A percentile compares a stretch with the other conserved stretches of the same genome.
Conservation (phyloP, 2,329 filamentous ascomycete species). For the Hymenoscyphus infarciens region DNA sequence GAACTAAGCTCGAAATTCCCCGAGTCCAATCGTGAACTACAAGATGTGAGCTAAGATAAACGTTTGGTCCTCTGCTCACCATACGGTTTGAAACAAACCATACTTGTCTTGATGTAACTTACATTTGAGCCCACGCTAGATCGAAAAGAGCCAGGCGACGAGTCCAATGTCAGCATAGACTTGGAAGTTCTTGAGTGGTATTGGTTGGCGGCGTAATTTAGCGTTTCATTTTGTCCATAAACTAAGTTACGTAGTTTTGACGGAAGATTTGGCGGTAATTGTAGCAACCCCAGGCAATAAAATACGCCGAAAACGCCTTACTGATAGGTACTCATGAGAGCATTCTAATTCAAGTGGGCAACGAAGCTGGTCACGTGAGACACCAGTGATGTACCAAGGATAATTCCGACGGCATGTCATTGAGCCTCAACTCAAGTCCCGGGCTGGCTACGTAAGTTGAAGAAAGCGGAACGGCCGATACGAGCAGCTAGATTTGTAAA, state of each 20-base stretch:
- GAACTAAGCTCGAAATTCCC: background rate
- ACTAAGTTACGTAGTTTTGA: no score
- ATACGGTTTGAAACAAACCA: no score
- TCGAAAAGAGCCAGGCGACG: slow-evolving; percentile 4
- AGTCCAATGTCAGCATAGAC: background rate
- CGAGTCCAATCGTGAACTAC: slow-evolving; percentile 5
- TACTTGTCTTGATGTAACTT: no score
- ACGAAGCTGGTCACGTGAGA: no score
- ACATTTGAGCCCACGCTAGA: no score
- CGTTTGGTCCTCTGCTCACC: slow-evolving; percentile 1
- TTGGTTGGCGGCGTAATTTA: no score
- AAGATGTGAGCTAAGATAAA: slow-evolving; percentile 8
- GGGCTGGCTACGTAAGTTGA: background rate
- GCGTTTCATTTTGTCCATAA: no score
- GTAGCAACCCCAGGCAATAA: no score
- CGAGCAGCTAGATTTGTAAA: background rate
- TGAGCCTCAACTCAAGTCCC: background rate
- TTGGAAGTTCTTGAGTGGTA: background rate
- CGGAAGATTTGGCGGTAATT: no score
- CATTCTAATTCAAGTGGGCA: no score
- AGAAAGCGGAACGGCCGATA: background rate
- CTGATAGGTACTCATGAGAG: no score
- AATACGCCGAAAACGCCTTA: no score
- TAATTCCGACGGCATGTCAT: background rate
- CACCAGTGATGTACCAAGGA: background rate